Evolutionary conservation across 2,329 filamentous ascomycete genomes (phyloP).

Genomic region (Penicillium sp.): DNA sequence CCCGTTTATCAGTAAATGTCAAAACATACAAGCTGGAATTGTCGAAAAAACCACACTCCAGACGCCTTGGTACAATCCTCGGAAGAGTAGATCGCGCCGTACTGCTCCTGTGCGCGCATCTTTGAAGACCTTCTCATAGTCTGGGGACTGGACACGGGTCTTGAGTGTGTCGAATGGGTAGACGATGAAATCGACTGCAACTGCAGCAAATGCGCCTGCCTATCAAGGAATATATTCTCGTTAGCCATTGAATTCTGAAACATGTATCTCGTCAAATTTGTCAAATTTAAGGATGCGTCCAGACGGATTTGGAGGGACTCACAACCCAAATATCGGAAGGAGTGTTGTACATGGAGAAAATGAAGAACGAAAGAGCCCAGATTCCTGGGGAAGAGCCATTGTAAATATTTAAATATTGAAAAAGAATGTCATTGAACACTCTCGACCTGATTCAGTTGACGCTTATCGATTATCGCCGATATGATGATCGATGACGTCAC

Average conservation of each 20-base stretch:
- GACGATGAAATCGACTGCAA: conserved; percentile 79
- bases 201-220: conserved; percentile 82
- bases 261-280: background rate
- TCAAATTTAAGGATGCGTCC: background rate
- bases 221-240: conserved; percentile 33
- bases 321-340: conserved; percentile 59
- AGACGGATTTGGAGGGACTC: conserved; percentile 27
- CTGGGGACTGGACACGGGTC: conserved; percentile 75
- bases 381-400: background rate
- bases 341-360: conserved; percentile 46
- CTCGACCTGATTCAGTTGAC: background rate
- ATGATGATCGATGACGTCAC: conserved; percentile 8
- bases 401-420: background rate
- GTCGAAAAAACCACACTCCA: conserved; percentile 82
- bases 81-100: conserved; percentile 58
- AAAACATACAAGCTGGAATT: conserved; percentile 70
- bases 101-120: conserved; percentile 55
- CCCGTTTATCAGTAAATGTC: background rate
- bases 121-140: conserved; percentile 67
- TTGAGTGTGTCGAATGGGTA: conserved; percentile 90
- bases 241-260: background rate
- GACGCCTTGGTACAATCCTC: conserved; percentile 81
- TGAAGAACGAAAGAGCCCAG: background rate
- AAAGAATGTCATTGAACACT: background rate
- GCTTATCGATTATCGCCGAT: background rate